Evolutionary conservation across 352 stramenopile genomes (phyloP), one percentile per base, ranked within the genome.

Genomic region (Globisporangium perplexum): DNA sequence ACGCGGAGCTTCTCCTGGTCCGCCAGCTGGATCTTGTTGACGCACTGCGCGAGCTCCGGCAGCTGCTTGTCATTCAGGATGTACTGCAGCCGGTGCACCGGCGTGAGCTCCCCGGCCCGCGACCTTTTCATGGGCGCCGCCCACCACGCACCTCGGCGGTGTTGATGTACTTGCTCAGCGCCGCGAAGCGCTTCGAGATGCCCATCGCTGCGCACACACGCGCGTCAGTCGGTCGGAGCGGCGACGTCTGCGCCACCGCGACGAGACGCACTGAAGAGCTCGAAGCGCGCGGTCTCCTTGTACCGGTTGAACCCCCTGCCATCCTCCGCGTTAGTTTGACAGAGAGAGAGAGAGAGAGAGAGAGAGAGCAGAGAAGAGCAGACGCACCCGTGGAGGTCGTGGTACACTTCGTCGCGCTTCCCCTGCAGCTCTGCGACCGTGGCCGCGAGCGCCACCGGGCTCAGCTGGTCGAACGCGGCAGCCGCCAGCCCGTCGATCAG

Each of bases 1-100:
- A 93, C 47, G 22, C 93, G 59, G 31, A 94, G 65, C 44, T 94
- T 94, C 26, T 93, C 82, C 53, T 93, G 93, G 45, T 94, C 84
- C 54, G 90, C 64, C 26, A 69, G 2, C 45, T 94, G 84, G 24
- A 94, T 48, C 47, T 83, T 83, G 54, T 82, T 82, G n/a, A 94
- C 53, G 47, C 75, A 65, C 31, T 83, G 55, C 20, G 82, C 79
- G 18, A 91, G 60, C 28, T 53, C 28, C 15, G 59, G 28, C 47
- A 66, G 66, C 33, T 83, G 47, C 35, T 70, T 77, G 11, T 63
- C 49, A 4, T 68, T 53, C 18, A 84, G 51, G 38, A 46, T n/a
- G 44, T 60, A 23, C 67, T 75, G 46, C 1, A n/a, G 41, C 18
- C 8, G n/a, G 36, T 35, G 7, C 11, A 18, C 12, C 2, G 2